Evolutionary conservation across 202 grass and related monocot genomes (phyloP), one percentile per base, ranked within the genome.

Genomic region (Eragrostis tef): DNA sequence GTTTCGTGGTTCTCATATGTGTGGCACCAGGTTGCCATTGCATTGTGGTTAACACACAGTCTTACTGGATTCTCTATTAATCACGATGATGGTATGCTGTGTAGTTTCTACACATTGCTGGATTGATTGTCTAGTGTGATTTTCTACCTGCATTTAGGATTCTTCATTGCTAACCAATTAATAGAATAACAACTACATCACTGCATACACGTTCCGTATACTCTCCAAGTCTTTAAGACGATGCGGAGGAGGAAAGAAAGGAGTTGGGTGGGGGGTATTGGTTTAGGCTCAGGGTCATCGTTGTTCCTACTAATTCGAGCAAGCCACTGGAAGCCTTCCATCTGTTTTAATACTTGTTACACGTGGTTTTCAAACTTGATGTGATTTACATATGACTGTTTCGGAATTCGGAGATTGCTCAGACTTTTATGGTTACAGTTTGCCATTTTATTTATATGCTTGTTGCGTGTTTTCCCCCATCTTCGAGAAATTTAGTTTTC

Each of bases 11-110:
- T 26, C 29, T 73, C 17, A 48, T 27, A 5, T 50, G 1, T 21
- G 45, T 59, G n/a, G 51, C 70, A 67, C 71, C n/a, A 80, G 39
- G 19, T n/a, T 14, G 9, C 24, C n/a, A 36, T 71, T 50, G 21
- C 15, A 44, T 70, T 42, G 21, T 71, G 12, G 4, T 83, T 78
- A 42, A 3, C 42, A 51, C 41, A 5, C 8, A 42, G 34, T 17
- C 60, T 51, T 66, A 34, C 27, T 53, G 22, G 19, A 13, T 73
- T 54, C 16, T 34, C 6, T n/a, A 54, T 39, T 29, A 66, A 79
- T 51, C 53, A 39, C 3, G 1, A 14, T 36, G 48, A 53, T 14
- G 15, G 46, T 66, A 17, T 67, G 34, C 10, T 25, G 62, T 22
- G 12, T 14, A 67, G 19, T 64, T 4, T 20, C 8, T 62, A 29